Conservation (phyloP, 106 monocot genomes). For the Allium cepa region DNA sequence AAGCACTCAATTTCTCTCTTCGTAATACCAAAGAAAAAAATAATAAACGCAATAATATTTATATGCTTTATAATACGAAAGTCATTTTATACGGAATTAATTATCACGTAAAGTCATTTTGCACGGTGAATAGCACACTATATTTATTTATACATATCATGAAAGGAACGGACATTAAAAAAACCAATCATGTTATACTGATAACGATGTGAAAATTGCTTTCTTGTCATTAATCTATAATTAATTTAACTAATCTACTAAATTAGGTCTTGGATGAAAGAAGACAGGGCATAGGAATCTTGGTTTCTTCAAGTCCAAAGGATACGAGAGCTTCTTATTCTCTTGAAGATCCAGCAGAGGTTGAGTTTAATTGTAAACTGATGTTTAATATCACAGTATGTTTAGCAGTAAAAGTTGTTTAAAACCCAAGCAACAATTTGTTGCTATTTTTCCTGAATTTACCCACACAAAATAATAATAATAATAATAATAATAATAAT, state of each 20-base stretch:
- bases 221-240: not conserved
- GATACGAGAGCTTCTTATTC: slow-evolving; percentile 84
- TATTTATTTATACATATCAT: not conserved
- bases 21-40: too few species aligned
- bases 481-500: too few species aligned
- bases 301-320: slow-evolving; percentile 75
- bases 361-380: slow-evolving; percentile 14
- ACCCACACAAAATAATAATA: too few species aligned
- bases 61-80: not conserved
- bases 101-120: too few species aligned
- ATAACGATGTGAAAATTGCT: not conserved
- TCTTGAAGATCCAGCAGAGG: slow-evolving; percentile 85
- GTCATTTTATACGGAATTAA: too few species aligned
- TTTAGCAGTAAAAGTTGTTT: too few species aligned
- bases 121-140: too few species aligned
- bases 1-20: not conserved
- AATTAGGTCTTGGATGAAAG: slow-evolving; percentile 38
- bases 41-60: not conserved
- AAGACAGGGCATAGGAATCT: slow-evolving; percentile 80
- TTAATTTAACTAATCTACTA: not conserved
- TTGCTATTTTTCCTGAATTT: too few species aligned
- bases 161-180: not conserved
- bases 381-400: too few species aligned
- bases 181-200: not conserved
- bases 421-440: too few species aligned